phyloP scores from a whole-genome alignment of 768 basidiomycete species.

The Leccinum incarnatum region DNA sequence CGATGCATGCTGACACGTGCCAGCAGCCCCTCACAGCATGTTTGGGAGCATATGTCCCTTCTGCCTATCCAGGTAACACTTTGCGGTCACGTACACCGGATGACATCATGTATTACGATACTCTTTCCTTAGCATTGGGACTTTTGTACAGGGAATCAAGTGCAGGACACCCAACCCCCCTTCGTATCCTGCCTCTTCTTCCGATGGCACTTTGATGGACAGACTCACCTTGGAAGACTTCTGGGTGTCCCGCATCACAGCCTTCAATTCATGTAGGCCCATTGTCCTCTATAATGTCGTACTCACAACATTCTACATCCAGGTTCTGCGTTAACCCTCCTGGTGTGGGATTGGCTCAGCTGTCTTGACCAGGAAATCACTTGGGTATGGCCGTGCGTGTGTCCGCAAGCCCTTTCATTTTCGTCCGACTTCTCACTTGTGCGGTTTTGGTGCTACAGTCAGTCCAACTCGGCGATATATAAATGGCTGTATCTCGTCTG shows the following conservation, averaged over 20 bases:
- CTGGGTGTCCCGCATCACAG: constrained; percentile 11
- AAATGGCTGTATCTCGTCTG: constrained; percentile 13
- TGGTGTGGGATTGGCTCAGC: constrained; percentile 12
- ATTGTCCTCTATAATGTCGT: not conserved
- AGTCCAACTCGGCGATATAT: not conserved
- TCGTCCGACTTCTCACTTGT: not conserved
- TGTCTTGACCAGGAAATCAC: constrained; percentile 8
- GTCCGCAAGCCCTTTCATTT: not conserved
- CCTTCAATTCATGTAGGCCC: constrained; percentile 10
- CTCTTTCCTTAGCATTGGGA: not conserved
- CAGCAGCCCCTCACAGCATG: not conserved
- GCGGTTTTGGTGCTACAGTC: not conserved
- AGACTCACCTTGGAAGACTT: constrained; percentile 1
- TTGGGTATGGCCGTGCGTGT: constrained; percentile 10
- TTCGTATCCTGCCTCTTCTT: not conserved
- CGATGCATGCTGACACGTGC: not conserved
- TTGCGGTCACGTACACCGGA: not conserved
- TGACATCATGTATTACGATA: constrained; percentile 1
- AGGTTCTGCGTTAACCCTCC: constrained; percentile 4
- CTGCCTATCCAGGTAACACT: constrained; percentile 1
- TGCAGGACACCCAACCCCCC: not conserved
- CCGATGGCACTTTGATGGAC: constrained; percentile 9
- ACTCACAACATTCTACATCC: not conserved
- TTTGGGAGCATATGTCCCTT: not conserved
- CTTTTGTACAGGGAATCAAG: not conserved